A percentile compares a stretch with the other conserved stretches of the same genome.
Evolutionary conservation across 805 yeast species (phyloP).

Genomic region (Candida manassasensis): DNA sequence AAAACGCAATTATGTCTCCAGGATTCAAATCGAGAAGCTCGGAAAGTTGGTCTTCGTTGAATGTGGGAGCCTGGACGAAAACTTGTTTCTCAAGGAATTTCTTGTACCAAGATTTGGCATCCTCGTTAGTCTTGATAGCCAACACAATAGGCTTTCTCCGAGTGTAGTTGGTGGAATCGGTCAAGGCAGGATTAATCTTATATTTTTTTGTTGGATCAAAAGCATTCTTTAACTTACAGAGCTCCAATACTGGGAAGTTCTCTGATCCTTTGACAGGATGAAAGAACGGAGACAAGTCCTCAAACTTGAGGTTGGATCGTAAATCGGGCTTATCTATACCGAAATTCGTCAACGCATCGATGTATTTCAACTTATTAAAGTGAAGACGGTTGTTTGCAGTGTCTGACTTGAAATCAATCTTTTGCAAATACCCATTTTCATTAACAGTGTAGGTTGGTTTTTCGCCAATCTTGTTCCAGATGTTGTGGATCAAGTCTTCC

Average conservation of each 20-base stretch:
- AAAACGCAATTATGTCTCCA: conserved; percentile 75
- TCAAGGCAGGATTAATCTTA: conserved; percentile 35
- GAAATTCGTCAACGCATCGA: conserved; percentile 62
- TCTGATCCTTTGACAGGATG: conserved; percentile 22
- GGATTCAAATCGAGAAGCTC: conserved; percentile 38
- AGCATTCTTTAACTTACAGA: conserved; percentile 56
- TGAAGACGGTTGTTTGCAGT: conserved; percentile 11
- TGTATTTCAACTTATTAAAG: conserved; percentile 50
- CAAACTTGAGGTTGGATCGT: conserved; percentile 53
- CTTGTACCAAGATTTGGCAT: conserved; percentile 41
- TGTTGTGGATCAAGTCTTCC: conserved; percentile 47
- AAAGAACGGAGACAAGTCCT: conserved; percentile 42
- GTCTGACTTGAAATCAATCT: conserved; percentile 11
- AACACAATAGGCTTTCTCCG: conserved; percentile 56
- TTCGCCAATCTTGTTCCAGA: conserved; percentile 51
- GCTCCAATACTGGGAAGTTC: conserved; percentile 70
- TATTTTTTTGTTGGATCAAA: conserved; percentile 20
- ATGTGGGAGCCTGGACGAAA: conserved; percentile 11
- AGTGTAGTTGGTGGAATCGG: conserved; percentile 43
- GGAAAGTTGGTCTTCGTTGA: conserved; percentile 14
- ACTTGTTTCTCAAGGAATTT: conserved; percentile 28
- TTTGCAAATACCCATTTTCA: conserved; percentile 25
- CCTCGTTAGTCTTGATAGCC: conserved; percentile 42
- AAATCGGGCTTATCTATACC: conserved; percentile 97
- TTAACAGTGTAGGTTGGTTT: conserved; percentile 36